phyloP scores from a whole-genome alignment of 164 flowering plant genomes.

The Buxus sempervirens region DNA sequence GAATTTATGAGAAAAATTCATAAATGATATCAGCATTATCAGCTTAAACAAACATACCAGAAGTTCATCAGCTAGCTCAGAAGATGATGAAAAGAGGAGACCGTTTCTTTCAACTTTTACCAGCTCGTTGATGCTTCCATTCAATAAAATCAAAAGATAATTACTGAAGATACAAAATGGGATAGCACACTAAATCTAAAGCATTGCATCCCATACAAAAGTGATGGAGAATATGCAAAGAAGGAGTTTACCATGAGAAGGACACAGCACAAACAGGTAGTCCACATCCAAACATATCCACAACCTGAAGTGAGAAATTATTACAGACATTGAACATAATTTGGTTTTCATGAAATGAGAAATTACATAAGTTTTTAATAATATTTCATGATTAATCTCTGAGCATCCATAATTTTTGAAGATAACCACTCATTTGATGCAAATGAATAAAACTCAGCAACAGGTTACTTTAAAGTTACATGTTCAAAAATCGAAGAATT shows the following conservation, averaged over 20 bases:
- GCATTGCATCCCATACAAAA: conserved; percentile 5
- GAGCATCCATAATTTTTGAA: no score
- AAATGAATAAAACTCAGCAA: no score
- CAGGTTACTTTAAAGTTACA: no score
- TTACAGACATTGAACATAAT: neutral
- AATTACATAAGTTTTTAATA: neutral
- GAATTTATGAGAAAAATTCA: no score
- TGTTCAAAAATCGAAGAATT: no score
- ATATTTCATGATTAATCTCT: no score
- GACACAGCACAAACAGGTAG: conserved; percentile 96
- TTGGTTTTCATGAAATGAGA: neutral
- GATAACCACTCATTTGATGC: no score
- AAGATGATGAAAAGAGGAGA: conserved; percentile 89
- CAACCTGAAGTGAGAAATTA: conserved; percentile 50
- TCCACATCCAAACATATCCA: conserved; percentile 99
- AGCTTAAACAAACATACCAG: conserved; percentile 44
- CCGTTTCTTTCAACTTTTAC: conserved; percentile 74
- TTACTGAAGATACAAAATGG: conserved; percentile 1
- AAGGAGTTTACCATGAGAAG: conserved; percentile 72
- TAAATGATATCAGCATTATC: no score
- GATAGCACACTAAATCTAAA: neutral
- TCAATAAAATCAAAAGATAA: conserved; percentile 13
- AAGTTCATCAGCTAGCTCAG: conserved; percentile 90
- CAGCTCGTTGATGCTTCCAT: conserved; percentile 72
- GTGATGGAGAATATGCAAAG: neutral